A percentile compares a stretch with the other conserved stretches of the same genome.
Evolutionary conservation across 495 filamentous ascomycete genomes (phyloP).

Genomic region (Beverwykella pulmonaria): DNA sequence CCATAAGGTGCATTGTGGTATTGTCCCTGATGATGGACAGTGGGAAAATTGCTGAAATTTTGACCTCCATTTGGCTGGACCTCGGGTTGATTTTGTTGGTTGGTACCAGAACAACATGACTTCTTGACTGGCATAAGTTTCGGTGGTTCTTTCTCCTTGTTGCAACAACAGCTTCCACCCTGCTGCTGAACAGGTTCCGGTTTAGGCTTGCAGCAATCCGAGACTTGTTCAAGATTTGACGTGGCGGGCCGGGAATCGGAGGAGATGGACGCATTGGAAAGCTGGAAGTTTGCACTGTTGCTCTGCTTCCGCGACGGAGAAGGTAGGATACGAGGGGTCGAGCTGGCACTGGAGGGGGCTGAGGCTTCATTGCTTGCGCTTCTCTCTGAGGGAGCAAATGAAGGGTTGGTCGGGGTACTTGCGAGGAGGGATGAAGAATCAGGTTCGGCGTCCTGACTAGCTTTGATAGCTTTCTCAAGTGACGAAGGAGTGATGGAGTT

Average conservation of each 20-base stretch:
- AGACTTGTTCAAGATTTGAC: constrained; percentile 11
- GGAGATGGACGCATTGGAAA: neutral
- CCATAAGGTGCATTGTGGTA: neutral
- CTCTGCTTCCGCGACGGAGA: constrained; percentile 16
- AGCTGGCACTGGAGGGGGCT: constrained; percentile 34
- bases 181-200: constrained; percentile 3
- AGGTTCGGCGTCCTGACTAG: constrained; percentile 20
- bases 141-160: constrained; percentile 7
- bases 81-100: neutral
- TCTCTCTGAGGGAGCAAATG: constrained; percentile 24
- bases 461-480: constrained; percentile 33
- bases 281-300: constrained; percentile 6
- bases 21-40: neutral
- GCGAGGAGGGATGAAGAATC: constrained; percentile 21
- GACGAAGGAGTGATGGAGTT: constrained; percentile 12
- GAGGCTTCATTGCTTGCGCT: constrained; percentile 34
- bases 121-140: constrained; percentile 17
- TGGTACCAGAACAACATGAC: constrained; percentile 30
- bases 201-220: constrained; percentile 33
- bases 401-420: constrained; percentile 18
- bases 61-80: neutral
- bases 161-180: constrained; percentile 29
- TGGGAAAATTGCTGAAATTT: constrained; percentile 5
- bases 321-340: constrained; percentile 32
- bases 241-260: constrained; percentile 10